Evolutionary conservation across 1,139 yeast genomes (phyloP), one percentile per base, ranked within the genome.

Genomic region (Kodamaea derodonti): DNA sequence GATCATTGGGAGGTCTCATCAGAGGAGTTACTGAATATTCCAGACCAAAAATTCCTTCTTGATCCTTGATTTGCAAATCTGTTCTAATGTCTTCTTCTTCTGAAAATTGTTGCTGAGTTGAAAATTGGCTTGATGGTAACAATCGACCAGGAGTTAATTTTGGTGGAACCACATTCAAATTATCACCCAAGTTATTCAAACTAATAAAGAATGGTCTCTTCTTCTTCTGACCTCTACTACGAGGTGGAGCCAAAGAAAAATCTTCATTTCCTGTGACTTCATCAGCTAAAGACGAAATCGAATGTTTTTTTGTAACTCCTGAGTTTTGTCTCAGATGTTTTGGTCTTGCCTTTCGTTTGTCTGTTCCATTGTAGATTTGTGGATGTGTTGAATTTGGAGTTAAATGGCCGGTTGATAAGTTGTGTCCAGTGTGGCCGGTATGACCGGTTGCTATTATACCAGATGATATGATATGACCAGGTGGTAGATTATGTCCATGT

Each of bases 1-100:
- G 17, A 6, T 25, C 28, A 25, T 25, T 25, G 1, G 74, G 73
- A 1, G 74, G 72, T 29, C 63, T 64, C 65, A 66, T 61, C 6
- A 59, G 54, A 0, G 74, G 74, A 0, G 75, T 69, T 25, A 25
- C 17, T 24, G 26, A 24, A 9, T 45, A 20, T 54, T 58, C 27
- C 46, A 35, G 15, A 48, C 42, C 20, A 40, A 43, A 34, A 48
- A 38, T 23, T 46, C 43, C 1, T 34, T 22, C 15, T 30, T 26
- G 12, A 8, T 40, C 43, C 9, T 27, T 23, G 20, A 26, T 32
- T 10, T 25, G 28, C 4, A 39, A 30, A 3, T 40, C 20, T 29
- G 26, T 4, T 7, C 24, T 14, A n/a, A 10, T 7, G 12, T 17
- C 30, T 13, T 28, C 30, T 14, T 16, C 12, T n/a, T 28, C 24